These are phyloP conservation scores for Corymbia calophylla DNA, from an alignment of 441 rosid species.

Conservation along the genomic window DNA sequence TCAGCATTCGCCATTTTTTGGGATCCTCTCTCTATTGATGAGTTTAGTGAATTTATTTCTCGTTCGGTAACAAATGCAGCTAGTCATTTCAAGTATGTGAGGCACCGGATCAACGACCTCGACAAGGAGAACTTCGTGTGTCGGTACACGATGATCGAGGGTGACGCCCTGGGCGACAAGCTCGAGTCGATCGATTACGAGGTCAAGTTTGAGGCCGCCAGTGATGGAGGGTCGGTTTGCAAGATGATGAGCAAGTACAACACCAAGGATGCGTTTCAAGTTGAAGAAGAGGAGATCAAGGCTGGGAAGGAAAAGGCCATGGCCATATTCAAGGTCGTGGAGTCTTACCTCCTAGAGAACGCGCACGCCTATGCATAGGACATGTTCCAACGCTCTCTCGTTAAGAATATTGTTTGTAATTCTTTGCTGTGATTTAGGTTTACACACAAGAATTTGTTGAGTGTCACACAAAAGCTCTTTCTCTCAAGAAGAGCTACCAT, in stretches of 20 bases:
- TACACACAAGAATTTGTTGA: background rate
- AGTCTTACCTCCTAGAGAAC: background rate
- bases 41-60: background rate
- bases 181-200: conserved; percentile 24
- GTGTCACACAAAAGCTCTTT: background rate
- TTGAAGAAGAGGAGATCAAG: background rate
- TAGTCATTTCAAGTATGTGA: conserved; percentile 20
- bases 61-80: background rate
- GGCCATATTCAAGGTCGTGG: background rate
- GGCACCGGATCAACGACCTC: conserved; percentile 22
- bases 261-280: background rate
- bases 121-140: conserved; percentile 19
- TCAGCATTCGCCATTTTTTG: too few relatives aligned
- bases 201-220: conserved; percentile 22
- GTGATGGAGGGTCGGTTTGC: conserved; percentile 17
- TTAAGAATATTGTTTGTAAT: background rate
- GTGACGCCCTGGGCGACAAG: conserved; percentile 16
- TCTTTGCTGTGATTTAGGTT: background rate
- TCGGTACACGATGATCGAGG: conserved; percentile 29
- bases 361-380: background rate
- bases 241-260: conserved; percentile 9
- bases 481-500: background rate
- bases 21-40: background rate
- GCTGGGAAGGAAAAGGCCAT: background rate
- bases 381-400: background rate